Conservation (phyloP, 164 flowering plant genomes). For the Tetrastigma voinierianum region DNA sequence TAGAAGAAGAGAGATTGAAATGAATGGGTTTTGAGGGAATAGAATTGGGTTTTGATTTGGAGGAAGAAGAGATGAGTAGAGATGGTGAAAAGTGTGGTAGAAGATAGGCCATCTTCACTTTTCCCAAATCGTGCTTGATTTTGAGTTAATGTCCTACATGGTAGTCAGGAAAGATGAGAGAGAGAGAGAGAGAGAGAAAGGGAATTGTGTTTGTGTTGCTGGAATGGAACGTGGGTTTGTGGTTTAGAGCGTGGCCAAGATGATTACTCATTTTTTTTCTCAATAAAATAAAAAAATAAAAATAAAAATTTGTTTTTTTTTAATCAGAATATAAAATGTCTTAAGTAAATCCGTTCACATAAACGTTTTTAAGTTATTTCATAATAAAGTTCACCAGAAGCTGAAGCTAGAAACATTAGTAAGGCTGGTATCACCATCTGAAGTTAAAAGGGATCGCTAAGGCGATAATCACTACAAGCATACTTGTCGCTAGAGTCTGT, state of each 20-base stretch:
- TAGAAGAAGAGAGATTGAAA: slow-evolving; percentile 8
- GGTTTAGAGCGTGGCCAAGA: slow-evolving; percentile 23
- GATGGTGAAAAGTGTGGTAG: slow-evolving; percentile 51
- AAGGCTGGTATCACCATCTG: no score
- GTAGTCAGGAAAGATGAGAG: no score
- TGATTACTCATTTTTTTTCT: not conserved
- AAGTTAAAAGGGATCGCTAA: no score
- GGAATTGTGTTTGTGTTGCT: not conserved
- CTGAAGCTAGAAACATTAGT: no score
- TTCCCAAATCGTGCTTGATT: not conserved
- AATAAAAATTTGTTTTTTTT: no score
- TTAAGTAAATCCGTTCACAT: no score
- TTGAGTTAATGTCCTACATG: slow-evolving; percentile 18
- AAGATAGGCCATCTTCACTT: slow-evolving; percentile 41
- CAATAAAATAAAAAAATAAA: no score
- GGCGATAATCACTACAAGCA: no score
- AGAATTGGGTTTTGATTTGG: slow-evolving; percentile 30
- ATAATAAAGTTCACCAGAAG: no score
- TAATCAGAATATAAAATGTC: no score
- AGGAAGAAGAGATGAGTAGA: slow-evolving; percentile 17
- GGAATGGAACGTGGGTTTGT: slow-evolving; percentile 6
- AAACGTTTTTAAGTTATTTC: no score
- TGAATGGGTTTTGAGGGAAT: slow-evolving; percentile 16
- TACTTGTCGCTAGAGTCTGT: no score
- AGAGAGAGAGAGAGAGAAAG: slow-evolving; percentile 4